Evolutionary conservation across 2,329 filamentous ascomycete genomes (phyloP).

Genomic region (Aspergillus ustus): DNA sequence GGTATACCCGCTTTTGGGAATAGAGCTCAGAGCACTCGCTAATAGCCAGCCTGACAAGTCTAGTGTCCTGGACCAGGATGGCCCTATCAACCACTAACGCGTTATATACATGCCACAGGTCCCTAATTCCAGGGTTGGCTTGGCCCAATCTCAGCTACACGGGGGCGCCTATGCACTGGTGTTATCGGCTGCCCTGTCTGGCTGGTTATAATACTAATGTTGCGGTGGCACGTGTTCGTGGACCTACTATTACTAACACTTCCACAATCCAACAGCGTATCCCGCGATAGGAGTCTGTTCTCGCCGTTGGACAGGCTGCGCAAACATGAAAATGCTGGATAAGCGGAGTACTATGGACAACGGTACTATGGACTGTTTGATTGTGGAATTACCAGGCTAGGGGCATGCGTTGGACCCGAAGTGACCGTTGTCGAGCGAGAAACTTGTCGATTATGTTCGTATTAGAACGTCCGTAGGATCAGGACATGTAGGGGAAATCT

Average conservation of each 20-base stretch:
- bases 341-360: slow-evolving; percentile 6
- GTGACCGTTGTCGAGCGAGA: too few species aligned
- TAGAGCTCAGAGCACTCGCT: slow-evolving; percentile 11
- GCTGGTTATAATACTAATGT: slow-evolving; percentile 9
- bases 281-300: slow-evolving; percentile 3
- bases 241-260: slow-evolving; percentile 11
- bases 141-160: slow-evolving; percentile 4
- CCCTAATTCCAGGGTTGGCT: slow-evolving; percentile 11
- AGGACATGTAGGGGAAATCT: too few species aligned
- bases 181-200: slow-evolving; percentile 8
- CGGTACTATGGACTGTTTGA: background rate
- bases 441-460: too few species aligned
- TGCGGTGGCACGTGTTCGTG: slow-evolving; percentile 11
- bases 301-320: slow-evolving; percentile 11
- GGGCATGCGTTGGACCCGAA: too few species aligned
- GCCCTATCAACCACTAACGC: slow-evolving; percentile 6
- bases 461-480: too few species aligned
- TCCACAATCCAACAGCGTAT: slow-evolving; percentile 5
- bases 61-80: slow-evolving; percentile 7
- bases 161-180: background rate
- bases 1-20: slow-evolving; percentile 13
- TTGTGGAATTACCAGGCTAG: too few species aligned
- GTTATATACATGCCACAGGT: too few species aligned
- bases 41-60: slow-evolving; percentile 4
- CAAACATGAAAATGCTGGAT: slow-evolving; percentile 1